A percentile compares a stretch with the other conserved stretches of the same genome.
Evolutionary conservation across 202 grass and related monocot species (phyloP).

Genomic region (Musa balbisiana): DNA sequence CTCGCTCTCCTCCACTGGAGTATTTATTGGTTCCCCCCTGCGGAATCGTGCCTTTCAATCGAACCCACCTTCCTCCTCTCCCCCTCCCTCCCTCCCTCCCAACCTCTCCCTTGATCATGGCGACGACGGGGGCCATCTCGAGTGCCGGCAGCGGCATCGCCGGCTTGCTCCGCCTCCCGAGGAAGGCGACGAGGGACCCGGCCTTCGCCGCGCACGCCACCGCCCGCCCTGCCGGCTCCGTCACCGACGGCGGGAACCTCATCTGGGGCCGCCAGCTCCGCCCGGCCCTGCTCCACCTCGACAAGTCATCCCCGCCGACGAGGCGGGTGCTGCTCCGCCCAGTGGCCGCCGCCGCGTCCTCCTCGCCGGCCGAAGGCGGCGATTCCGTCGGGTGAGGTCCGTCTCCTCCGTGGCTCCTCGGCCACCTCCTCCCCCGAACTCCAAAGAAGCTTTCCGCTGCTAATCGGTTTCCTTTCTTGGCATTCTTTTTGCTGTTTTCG

Average conservation of each 20-base stretch:
- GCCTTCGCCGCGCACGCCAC: constrained; percentile 4
- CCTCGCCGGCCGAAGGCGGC: constrained; percentile 37
- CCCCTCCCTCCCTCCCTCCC: background rate
- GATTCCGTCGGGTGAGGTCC: constrained; percentile 46
- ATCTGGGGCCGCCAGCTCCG: constrained; percentile 80
- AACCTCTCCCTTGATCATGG: background rate
- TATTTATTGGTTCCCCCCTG: too few relatives aligned
- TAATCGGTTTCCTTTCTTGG: background rate
- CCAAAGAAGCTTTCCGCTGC: too few relatives aligned
- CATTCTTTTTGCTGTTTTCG: background rate
- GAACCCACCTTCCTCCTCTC: background rate
- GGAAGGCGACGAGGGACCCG: background rate
- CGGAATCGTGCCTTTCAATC: too few relatives aligned
- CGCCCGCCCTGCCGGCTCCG: background rate
- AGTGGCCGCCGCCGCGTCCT: constrained; percentile 37
- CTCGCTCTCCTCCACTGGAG: background rate
- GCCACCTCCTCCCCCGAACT: background rate
- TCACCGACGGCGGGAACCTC: constrained; percentile 54
- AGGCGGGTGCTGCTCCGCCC: constrained; percentile 17
- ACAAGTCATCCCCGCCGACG: background rate
- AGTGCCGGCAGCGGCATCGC: constrained; percentile 38
- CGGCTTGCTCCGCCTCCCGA: constrained; percentile 46
- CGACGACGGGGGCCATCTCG: constrained; percentile 42
- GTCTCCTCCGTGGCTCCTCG: constrained; percentile 23
- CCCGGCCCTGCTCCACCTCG: constrained; percentile 45